These are phyloP conservation scores for Venturia oleaginea DNA, from an alignment of 2,329 filamentous ascomycete genomes.

Conservation along the genomic window DNA sequence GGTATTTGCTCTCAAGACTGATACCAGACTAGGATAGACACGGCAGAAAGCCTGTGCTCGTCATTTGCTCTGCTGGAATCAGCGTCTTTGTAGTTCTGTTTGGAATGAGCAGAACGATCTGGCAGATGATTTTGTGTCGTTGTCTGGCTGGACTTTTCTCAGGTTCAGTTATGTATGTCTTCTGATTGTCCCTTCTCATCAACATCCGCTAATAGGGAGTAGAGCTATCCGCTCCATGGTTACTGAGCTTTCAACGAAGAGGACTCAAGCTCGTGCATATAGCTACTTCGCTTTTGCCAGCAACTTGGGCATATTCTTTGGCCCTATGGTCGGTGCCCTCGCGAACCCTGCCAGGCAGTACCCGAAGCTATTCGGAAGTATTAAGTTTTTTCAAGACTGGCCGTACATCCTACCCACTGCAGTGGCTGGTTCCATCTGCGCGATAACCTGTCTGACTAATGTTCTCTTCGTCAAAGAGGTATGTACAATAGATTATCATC, in stretches of 20 bases:
- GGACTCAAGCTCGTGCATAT: constrained; percentile 65
- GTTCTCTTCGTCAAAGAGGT: constrained; percentile 53
- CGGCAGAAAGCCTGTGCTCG: constrained; percentile 64
- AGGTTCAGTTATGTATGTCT: constrained; percentile 52
- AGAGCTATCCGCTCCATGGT: constrained; percentile 67
- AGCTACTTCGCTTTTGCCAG: constrained; percentile 67
- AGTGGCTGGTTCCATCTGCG: constrained; percentile 45
- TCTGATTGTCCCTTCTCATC: constrained; percentile 48
- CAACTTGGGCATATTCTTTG: constrained; percentile 66
- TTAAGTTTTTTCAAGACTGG: constrained; percentile 52
- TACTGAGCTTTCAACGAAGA: constrained; percentile 58
- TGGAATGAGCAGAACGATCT: constrained; percentile 55
- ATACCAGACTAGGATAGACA: background rate
- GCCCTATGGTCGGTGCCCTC: constrained; percentile 58
- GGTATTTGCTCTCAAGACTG: background rate
- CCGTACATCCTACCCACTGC: constrained; percentile 59
- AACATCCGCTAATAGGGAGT: constrained; percentile 55
- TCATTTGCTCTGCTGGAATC: constrained; percentile 57
- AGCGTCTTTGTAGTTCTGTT: constrained; percentile 54
- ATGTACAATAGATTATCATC: background rate
- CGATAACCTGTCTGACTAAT: constrained; percentile 43
- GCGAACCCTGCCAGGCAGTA: constrained; percentile 60
- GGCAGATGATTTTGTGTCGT: constrained; percentile 66
- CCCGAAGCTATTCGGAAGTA: constrained; percentile 44
- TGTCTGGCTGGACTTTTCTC: constrained; percentile 66